Conservation (phyloP, 2,329 filamentous ascomycete genomes). For the Waltergamsia citrina region DNA sequence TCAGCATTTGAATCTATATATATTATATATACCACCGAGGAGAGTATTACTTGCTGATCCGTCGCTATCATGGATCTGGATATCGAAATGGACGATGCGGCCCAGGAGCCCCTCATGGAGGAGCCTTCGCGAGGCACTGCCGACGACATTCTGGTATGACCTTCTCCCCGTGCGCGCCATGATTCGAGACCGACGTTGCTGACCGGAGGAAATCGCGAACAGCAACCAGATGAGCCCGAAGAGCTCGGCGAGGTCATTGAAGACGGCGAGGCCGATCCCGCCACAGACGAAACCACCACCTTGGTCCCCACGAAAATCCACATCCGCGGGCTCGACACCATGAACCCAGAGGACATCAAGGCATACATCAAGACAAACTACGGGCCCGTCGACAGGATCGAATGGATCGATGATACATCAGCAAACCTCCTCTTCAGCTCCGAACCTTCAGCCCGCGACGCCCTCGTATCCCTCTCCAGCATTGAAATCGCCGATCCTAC, state of each 20-base stretch:
- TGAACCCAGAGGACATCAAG: slow-evolving; percentile 74
- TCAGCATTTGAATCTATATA: too few relatives aligned
- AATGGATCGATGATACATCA: slow-evolving; percentile 93
- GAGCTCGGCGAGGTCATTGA: slow-evolving; percentile 24
- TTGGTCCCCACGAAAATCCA: slow-evolving; percentile 57
- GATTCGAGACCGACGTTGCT: background rate
- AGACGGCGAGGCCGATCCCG: slow-evolving; percentile 2
- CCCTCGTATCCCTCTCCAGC: slow-evolving; percentile 42
- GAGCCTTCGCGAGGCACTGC: slow-evolving; percentile 11
- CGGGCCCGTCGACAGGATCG: slow-evolving; percentile 51
- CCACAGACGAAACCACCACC: slow-evolving; percentile 21
- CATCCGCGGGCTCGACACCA: slow-evolving; percentile 69
- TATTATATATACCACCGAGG: too few relatives aligned
- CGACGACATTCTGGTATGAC: slow-evolving; percentile 26
- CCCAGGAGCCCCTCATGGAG: slow-evolving; percentile 16
- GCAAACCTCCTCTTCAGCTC: slow-evolving; percentile 74
- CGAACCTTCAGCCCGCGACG: slow-evolving; percentile 40
- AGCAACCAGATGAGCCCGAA: slow-evolving; percentile 25
- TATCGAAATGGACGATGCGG: slow-evolving; percentile 62
- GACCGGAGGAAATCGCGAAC: slow-evolving; percentile 1
- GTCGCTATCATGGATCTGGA: slow-evolving; percentile 59
- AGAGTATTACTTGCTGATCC: too few relatives aligned
- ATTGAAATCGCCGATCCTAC: slow-evolving; percentile 43
- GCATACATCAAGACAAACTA: slow-evolving; percentile 64
- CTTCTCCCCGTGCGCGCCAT: background rate